Evolutionary conservation across 225 moss, liverwort and hornwort genomes (phyloP), one percentile per base, ranked within the genome.

Genomic region (Asterella californica): DNA sequence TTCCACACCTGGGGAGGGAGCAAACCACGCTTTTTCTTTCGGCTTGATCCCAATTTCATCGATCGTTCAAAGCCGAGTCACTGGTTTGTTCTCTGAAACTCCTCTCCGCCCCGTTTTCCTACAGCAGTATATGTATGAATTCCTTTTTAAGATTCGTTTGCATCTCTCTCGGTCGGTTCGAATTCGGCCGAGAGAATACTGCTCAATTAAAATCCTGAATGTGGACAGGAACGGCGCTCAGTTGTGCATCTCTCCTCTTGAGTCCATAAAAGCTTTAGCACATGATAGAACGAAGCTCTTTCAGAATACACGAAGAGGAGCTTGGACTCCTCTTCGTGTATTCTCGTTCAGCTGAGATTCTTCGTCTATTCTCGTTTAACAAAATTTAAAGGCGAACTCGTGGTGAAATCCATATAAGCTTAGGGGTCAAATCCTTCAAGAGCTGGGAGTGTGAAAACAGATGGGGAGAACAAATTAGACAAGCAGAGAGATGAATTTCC

Each of bases 1-100:
- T 1, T 63, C 66, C 0, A 57, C 80, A 18, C 22, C 30, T 1
- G 92, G 92, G 11, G 50, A 82, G 14, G 88, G 90, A 2, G 67
- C 53, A 4, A 2, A 75, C 32, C 0, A 84, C 84, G 0, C 0
- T 82, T 61, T 73, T 75, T 77, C 48, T 8, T 77, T 67, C 77
- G 32, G 49, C 53, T 78, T 76, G 52, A 2, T 54, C 27, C 65
- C 76, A 2, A 54, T n/a, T 22, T 19, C 48, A 27, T 4, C 4
- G 29, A 38, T n/a, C 14, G 63, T 83, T 77, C 83, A 71, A 1
- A 0, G 74, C 45, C 48, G 78, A 78, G 21, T 21, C 10, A 0
- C 15, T 42, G 77, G 77, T 82, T 9, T 21, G 77, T 27, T 65
- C 77, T 50, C 22, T n/a, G 64, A 4, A 25, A 15, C 64, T 64